A percentile compares a stretch with the other conserved stretches of the same genome.
Evolutionary conservation across 768 basidiomycete genomes (phyloP).

Genomic region (Mycena maculata): DNA sequence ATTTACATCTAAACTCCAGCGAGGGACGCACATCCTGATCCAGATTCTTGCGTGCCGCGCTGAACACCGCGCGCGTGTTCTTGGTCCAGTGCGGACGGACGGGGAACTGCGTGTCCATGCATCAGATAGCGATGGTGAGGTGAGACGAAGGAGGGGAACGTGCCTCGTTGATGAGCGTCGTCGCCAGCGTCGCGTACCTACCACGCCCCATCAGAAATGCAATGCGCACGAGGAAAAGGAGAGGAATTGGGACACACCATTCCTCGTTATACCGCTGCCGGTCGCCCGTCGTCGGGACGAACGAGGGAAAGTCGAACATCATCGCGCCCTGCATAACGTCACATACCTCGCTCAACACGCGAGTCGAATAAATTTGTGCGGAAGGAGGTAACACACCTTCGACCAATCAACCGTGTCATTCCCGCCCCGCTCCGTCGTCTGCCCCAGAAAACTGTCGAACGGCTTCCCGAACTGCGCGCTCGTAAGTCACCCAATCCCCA

Average conservation of each 20-base stretch:
- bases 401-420: constrained; percentile 50
- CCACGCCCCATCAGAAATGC: background rate
- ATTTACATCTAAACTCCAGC: too few species aligned
- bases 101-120: constrained; percentile 52
- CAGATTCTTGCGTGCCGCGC: constrained; percentile 46
- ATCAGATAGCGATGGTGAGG: background rate
- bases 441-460: constrained; percentile 51
- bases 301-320: constrained; percentile 54
- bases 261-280: constrained; percentile 49
- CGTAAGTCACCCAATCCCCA: too few species aligned
- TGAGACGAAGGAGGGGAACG: background rate
- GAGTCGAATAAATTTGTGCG: too few species aligned
- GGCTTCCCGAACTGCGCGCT: constrained; percentile 46
- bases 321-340: constrained; percentile 44
- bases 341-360: background rate
- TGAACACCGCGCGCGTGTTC: constrained; percentile 46
- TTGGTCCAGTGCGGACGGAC: constrained; percentile 53
- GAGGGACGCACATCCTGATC: constrained; percentile 45
- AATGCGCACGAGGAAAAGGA: background rate
- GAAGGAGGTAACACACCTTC: constrained; percentile 38
- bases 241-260: constrained; percentile 32
- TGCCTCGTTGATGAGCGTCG: constrained; percentile 49
- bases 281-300: constrained; percentile 47
- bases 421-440: constrained; percentile 47
- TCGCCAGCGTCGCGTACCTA: constrained; percentile 36